phyloP scores from a whole-genome alignment of 2,329 filamentous ascomycete species.

The Emergomyces orientalis region DNA sequence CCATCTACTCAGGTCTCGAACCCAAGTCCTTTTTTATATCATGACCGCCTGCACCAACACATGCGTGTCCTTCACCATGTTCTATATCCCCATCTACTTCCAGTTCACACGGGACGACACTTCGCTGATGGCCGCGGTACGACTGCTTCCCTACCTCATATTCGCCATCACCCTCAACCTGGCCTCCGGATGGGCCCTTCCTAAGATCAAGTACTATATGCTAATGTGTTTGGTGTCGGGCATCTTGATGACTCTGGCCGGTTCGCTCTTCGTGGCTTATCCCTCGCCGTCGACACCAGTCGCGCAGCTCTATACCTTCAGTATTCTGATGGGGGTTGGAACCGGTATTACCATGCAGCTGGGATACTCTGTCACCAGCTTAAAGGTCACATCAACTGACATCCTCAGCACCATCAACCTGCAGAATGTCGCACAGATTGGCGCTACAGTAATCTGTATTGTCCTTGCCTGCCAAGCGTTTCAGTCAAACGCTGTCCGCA shows the following conservation, averaged over 20 bases:
- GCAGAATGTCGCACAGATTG: slow-evolving; percentile 28
- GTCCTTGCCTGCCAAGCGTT: slow-evolving; percentile 10
- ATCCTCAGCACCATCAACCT: slow-evolving; percentile 32
- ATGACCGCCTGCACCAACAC: slow-evolving; percentile 30
- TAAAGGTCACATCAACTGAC: slow-evolving; percentile 24
- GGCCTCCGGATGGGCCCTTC: slow-evolving; percentile 18
- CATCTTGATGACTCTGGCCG: slow-evolving; percentile 17
- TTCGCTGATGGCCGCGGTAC: slow-evolving; percentile 23
- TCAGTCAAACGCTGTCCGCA: slow-evolving; percentile 26
- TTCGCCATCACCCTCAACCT: slow-evolving; percentile 19
- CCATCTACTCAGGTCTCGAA: slow-evolving; percentile 35
- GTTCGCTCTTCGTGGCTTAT: slow-evolving; percentile 15
- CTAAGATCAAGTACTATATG: slow-evolving; percentile 19
- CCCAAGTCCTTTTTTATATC: slow-evolving; percentile 38
- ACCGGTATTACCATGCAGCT: slow-evolving; percentile 33
- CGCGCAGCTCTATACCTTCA: slow-evolving; percentile 22
- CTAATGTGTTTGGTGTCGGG: slow-evolving; percentile 22
- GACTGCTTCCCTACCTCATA: slow-evolving; percentile 26
- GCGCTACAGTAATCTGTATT: slow-evolving; percentile 2
- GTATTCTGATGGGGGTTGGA: slow-evolving; percentile 29
- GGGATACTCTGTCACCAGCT: slow-evolving; percentile 32
- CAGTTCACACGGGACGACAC: slow-evolving; percentile 42
- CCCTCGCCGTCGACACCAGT: slow-evolving; percentile 14
- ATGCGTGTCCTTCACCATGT: slow-evolving; percentile 35
- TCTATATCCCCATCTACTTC: slow-evolving; percentile 49